A percentile compares a stretch with the other conserved stretches of the same genome.
Conservation (phyloP, 2,329 filamentous ascomycete genomes). For the Aspergillus uvarum region DNA sequence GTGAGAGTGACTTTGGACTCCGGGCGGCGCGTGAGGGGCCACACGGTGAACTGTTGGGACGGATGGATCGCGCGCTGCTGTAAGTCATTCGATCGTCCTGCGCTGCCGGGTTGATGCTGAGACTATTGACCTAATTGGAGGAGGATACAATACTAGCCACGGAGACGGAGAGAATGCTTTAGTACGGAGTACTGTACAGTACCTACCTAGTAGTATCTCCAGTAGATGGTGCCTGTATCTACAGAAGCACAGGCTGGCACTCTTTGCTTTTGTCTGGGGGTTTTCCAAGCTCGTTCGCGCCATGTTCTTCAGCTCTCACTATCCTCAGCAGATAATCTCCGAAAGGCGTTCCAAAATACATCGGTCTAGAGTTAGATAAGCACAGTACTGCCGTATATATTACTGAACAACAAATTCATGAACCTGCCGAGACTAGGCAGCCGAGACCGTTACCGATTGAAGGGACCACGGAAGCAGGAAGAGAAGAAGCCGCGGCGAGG, state of each 20-base stretch:
- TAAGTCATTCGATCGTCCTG: slow-evolving; percentile 28
- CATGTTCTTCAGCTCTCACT: no score
- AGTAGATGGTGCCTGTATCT: no score
- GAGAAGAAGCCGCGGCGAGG: background rate
- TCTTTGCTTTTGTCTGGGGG: background rate
- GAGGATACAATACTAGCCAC: slow-evolving; percentile 10
- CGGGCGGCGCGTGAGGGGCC: slow-evolving; percentile 11
- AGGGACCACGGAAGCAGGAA: slow-evolving; percentile 4
- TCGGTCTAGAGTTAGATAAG: no score
- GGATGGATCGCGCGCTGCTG: slow-evolving; percentile 21
- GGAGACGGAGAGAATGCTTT: background rate
- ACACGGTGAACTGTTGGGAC: slow-evolving; percentile 21
- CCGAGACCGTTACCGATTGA: background rate
- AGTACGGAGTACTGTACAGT: background rate
- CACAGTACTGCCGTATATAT: no score
- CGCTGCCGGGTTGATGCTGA: slow-evolving; percentile 25
- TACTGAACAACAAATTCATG: no score
- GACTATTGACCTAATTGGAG: background rate
- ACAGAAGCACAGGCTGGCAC: background rate
- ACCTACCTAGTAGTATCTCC: no score
- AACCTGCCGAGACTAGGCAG: background rate
- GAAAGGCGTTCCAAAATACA: background rate
- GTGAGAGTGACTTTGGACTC: slow-evolving; percentile 5
- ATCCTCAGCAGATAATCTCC: background rate
- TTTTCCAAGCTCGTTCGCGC: background rate